A percentile compares a stretch with the other conserved stretches of the same genome.
Conservation (phyloP, 2,329 filamentous ascomycete species). For the Alternaria consortialis region DNA sequence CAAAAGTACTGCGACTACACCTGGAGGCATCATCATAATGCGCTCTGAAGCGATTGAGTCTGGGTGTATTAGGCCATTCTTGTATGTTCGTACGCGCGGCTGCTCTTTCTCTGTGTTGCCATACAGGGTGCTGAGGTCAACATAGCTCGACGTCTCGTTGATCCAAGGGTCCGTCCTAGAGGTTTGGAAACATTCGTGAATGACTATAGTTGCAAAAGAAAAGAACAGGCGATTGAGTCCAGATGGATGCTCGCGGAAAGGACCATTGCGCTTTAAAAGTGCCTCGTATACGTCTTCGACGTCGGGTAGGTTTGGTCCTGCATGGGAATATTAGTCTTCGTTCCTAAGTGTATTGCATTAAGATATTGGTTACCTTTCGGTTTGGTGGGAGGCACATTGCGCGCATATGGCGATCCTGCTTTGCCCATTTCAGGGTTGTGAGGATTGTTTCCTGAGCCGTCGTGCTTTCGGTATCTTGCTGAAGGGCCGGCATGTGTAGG, state of each 20-base stretch:
- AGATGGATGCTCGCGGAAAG: constrained; percentile 71
- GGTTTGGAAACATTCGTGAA: constrained; percentile 70
- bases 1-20: constrained; percentile 71
- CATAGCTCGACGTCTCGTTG: constrained; percentile 74
- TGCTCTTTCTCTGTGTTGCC: constrained; percentile 72
- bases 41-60: constrained; percentile 74
- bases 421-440: constrained; percentile 63
- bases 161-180: constrained; percentile 68
- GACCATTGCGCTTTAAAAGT: constrained; percentile 68
- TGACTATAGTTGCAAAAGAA: constrained; percentile 73
- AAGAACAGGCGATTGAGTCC: constrained; percentile 76
- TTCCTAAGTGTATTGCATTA: not conserved
- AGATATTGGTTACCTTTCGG: constrained; percentile 52
- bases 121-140: constrained; percentile 76
- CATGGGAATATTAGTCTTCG: not conserved
- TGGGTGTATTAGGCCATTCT: constrained; percentile 71
- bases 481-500: constrained; percentile 58
- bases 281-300: constrained; percentile 71
- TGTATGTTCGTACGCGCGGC: constrained; percentile 69
- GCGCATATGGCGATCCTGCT: constrained; percentile 63
- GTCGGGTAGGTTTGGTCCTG: constrained; percentile 60
- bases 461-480: constrained; percentile 54
- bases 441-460: constrained; percentile 58
- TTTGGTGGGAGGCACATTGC: constrained; percentile 64
- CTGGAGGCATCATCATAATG: constrained; percentile 71